These are phyloP conservation scores for Digitaria exilis DNA, from an alignment of 202 grass and related monocot genomes.

Conservation along the genomic window DNA sequence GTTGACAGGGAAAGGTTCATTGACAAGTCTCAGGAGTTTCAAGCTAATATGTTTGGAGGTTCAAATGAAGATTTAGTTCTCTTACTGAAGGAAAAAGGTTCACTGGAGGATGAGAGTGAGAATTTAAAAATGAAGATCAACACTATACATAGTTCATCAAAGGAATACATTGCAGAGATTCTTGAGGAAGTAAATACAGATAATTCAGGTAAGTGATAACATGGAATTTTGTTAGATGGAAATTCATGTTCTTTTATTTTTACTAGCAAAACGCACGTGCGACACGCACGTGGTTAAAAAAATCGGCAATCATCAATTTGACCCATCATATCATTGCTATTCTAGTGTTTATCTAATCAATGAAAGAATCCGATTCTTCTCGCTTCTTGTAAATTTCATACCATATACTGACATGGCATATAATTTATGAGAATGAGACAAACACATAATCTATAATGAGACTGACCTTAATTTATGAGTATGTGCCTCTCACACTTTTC, in stretches of 20 bases:
- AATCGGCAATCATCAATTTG: no score
- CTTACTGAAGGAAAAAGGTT: slow-evolving; percentile 63
- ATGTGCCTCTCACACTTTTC: no score
- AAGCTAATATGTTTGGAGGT: slow-evolving; percentile 41
- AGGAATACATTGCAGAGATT: slow-evolving; percentile 58
- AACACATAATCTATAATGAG: no score
- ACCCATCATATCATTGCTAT: no score
- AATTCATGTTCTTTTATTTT: not conserved
- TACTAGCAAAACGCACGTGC: no score
- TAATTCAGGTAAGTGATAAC: slow-evolving; percentile 46
- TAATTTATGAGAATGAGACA: no score
- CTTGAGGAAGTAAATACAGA: slow-evolving; percentile 50
- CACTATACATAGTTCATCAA: slow-evolving; percentile 47
- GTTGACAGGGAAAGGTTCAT: slow-evolving; percentile 74
- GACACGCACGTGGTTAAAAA: no score
- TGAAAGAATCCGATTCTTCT: no score
- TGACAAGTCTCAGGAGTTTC: slow-evolving; percentile 59
- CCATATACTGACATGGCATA: no score
- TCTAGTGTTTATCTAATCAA: no score
- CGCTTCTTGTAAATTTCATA: no score
- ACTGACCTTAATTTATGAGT: no score
- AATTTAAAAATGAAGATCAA: slow-evolving; percentile 61
- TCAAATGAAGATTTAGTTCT: slow-evolving; percentile 49
- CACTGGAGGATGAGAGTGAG: slow-evolving; percentile 59
- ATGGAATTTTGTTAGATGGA: slow-evolving; percentile 25